Conservation (phyloP, 2,329 filamentous ascomycete species). For the Neonectria faginata region DNA sequence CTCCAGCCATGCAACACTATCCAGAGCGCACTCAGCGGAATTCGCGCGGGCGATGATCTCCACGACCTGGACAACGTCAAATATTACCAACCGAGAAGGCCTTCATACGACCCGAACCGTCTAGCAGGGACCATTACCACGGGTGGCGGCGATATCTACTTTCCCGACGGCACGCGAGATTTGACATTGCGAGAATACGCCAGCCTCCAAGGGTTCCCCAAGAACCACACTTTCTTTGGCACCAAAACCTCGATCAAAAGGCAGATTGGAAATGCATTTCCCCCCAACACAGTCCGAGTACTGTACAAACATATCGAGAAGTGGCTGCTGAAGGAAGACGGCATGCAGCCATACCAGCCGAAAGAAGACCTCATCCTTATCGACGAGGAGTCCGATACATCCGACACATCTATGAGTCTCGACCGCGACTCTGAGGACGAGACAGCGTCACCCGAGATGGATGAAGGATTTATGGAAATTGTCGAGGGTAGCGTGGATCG, state of each 20-base stretch:
- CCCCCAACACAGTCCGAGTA: slow-evolving; percentile 66
- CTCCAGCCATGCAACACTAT: slow-evolving; percentile 59
- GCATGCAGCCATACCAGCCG: slow-evolving; percentile 42
- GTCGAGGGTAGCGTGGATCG: not conserved
- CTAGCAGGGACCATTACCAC: slow-evolving; percentile 73
- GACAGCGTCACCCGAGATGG: slow-evolving; percentile 41
- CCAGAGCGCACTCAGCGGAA: slow-evolving; percentile 53
- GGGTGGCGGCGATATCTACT: slow-evolving; percentile 70
- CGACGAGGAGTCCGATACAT: slow-evolving; percentile 41
- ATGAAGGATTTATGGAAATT: slow-evolving; percentile 36
- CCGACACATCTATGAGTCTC: slow-evolving; percentile 28
- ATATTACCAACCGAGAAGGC: slow-evolving; percentile 45
- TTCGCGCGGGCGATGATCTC: slow-evolving; percentile 51
- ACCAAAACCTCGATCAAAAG: slow-evolving; percentile 59
- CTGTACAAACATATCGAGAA: slow-evolving; percentile 62
- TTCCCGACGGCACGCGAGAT: slow-evolving; percentile 71
- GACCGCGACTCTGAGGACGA: slow-evolving; percentile 19
- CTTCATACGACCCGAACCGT: slow-evolving; percentile 59
- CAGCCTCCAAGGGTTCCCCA: slow-evolving; percentile 76
- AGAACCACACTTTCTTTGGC: slow-evolving; percentile 66
- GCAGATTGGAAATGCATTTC: slow-evolving; percentile 86
- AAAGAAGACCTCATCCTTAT: slow-evolving; percentile 41
- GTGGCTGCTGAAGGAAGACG: slow-evolving; percentile 60
- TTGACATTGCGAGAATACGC: slow-evolving; percentile 78
- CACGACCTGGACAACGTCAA: slow-evolving; percentile 53